phyloP scores from a whole-genome alignment of 1,284 basidiomycete genomes.

The Cutaneotrichosporon dermatis region DNA sequence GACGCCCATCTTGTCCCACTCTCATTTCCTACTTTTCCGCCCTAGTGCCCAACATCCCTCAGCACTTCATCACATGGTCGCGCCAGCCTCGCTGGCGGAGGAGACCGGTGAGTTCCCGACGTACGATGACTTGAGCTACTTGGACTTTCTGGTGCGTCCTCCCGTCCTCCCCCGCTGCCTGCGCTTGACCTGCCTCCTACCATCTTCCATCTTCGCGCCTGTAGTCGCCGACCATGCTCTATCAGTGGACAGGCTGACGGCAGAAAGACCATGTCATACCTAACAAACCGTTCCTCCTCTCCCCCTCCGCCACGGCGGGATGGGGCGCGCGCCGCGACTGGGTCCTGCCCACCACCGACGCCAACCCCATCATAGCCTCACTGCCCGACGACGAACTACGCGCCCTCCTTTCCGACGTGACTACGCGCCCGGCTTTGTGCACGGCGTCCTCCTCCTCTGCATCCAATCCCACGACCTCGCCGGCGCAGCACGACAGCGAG shows the following conservation, averaged over 20 bases:
- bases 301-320: slow-evolving; percentile 18
- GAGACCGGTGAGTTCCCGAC: slow-evolving; percentile 9
- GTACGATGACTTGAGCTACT: slow-evolving; percentile 15
- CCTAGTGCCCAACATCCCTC: too few species aligned
- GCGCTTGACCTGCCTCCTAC: too few species aligned
- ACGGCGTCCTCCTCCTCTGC: background rate
- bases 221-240: too few species aligned
- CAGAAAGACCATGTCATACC: slow-evolving; percentile 40
- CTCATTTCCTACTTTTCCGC: too few species aligned
- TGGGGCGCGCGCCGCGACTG: slow-evolving; percentile 25
- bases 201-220: too few species aligned
- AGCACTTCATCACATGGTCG: too few species aligned
- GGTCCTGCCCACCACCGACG: too few species aligned
- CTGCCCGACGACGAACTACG: background rate
- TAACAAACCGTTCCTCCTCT: slow-evolving; percentile 42
- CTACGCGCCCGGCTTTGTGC: background rate
- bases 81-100: too few species aligned
- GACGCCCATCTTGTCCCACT: too few species aligned
- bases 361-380: background rate
- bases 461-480: background rate
- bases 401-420: background rate
- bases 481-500: too few species aligned
- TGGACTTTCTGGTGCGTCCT: slow-evolving; percentile 14
- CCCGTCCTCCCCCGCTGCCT: too few species aligned
- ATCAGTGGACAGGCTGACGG: too few species aligned